Conservation (phyloP, 208 protist genomes). For the Wallacemonas sp. region DNA sequence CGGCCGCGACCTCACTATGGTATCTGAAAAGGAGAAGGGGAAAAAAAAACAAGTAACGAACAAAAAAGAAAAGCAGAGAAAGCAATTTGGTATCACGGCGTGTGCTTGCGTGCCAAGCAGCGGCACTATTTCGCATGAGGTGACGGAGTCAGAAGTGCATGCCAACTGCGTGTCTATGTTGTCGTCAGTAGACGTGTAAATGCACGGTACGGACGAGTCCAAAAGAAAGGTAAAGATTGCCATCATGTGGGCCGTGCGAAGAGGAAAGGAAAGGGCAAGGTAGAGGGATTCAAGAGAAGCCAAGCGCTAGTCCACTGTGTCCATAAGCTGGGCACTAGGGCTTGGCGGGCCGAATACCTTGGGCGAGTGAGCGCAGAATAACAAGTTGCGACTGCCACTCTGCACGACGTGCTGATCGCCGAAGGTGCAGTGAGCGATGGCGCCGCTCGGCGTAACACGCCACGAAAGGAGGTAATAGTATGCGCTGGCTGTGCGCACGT, state of each 20-base stretch:
- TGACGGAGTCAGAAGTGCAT: too few relatives aligned
- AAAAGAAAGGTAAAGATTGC: too few relatives aligned
- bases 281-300: too few relatives aligned
- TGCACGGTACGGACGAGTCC: too few relatives aligned
- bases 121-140: too few relatives aligned
- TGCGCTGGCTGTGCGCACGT: background rate
- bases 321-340: background rate
- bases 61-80: background rate
- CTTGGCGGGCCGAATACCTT: background rate
- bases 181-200: too few relatives aligned
- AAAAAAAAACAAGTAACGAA: slow-evolving; percentile 7
- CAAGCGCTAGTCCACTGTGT: too few relatives aligned
- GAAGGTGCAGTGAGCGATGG: background rate
- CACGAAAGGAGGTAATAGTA: background rate
- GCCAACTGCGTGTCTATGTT: too few relatives aligned
- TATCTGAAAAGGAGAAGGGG: slow-evolving; percentile 2
- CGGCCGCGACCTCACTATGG: too few relatives aligned
- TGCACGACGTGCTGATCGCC: slow-evolving; percentile 2
- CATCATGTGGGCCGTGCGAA: too few relatives aligned
- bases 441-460: background rate
- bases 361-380: background rate
- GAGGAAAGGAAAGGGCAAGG: background rate
- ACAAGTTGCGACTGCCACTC: background rate
- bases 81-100: background rate
- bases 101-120: background rate